Evolutionary conservation across 2,329 filamentous ascomycete genomes (phyloP), one percentile per base, ranked within the genome.

Genomic region (Exophiala mesophila): DNA sequence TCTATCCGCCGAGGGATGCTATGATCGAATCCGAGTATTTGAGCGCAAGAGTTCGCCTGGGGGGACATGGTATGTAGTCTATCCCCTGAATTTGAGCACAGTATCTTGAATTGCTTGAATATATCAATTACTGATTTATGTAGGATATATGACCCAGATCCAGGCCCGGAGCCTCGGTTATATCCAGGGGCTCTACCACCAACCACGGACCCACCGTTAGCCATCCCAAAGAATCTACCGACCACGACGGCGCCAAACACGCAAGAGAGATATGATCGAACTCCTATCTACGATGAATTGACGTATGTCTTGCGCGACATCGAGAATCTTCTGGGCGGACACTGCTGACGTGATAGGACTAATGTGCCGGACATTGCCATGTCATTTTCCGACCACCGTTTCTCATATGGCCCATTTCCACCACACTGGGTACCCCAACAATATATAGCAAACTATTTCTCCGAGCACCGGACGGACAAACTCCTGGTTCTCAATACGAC

Each of bases 371-470:
- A 59, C n/a, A 61, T 64, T 23, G 62, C 60, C 7, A 66, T 66
- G 62, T 59, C 57, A 37, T 62, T 77, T 49, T 77, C 74, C 0
- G 75, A 78, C 44, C 34, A 60, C 1, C 63, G 63, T 0, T 78
- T 78, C 48, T 61, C 74, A 0, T 77, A 77, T 42, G 75, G 74
- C 0, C 73, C 75, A 0, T 78, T 26, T 51, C 70, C 68, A 9
- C 75, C 75, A 0, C 74, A 78, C 51, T 66, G 72, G 46, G 59
- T 79, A 0, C 70, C 76, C 0, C 67, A 70, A 2, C 73, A 77
- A 50, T 78, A 78, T 41, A 65, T 80, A 2, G 69, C 77, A 41
- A 69, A 68, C 21, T 78, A 79, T 49, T 74, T 78, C 48, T 70
- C 76, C 0, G 44, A 56, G 0, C 73, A 78, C 46, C 60, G 64